Evolutionary conservation across 2,329 filamentous ascomycete species (phyloP), one percentile per base, ranked within the genome.

Genomic region (Colletotrichum chlorophyti): DNA sequence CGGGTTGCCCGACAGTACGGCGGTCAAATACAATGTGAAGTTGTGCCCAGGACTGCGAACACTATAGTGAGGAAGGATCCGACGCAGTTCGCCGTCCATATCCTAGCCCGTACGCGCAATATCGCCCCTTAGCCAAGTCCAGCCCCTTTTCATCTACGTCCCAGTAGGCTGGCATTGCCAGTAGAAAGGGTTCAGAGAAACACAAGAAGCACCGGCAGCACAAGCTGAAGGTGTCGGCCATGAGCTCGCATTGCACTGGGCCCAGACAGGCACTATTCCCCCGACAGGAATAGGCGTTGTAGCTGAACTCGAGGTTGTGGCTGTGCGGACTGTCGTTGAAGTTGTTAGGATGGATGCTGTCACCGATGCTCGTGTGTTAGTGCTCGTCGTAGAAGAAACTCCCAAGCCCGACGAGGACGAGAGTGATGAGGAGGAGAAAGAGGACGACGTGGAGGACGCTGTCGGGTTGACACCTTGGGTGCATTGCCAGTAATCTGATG

Each of bases 131-230:
- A n/a, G n/a, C n/a, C n/a, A n/a, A n/a, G n/a, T n/a, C n/a, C n/a
- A n/a, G n/a, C n/a, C n/a, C n/a, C n/a, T n/a, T 21, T 19, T 9
- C 12, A 1, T 5, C 15, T 8, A 29, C 19, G 10, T 5, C 23
- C 40, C 23, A 2, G 40, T 38, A 11, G 32, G 46, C 17, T 29
- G 46, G 24, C 34, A 40, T 15, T 50, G 32, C 46, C 31, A 38
- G n/a, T 38, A 38, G 32, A 21, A 37, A 12, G 32, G 46, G 46
- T 49, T 49, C 11, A 37, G 23, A n/a, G 46, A 50, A 10, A 50
- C 15, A 4, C 34, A 50, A 32, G 23, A n/a, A 26, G 46, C 46
- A 17, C 34, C 34, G 27, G 26, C 23, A 21, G 17, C 32, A 21
- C 46, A 50, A 23, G 12, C 23, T 19, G 46, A 50, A 29, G 46